Evolutionary conservation across 192 early-diverging fungal genomes (phyloP).

Genomic region (Endogone sp.): DNA sequence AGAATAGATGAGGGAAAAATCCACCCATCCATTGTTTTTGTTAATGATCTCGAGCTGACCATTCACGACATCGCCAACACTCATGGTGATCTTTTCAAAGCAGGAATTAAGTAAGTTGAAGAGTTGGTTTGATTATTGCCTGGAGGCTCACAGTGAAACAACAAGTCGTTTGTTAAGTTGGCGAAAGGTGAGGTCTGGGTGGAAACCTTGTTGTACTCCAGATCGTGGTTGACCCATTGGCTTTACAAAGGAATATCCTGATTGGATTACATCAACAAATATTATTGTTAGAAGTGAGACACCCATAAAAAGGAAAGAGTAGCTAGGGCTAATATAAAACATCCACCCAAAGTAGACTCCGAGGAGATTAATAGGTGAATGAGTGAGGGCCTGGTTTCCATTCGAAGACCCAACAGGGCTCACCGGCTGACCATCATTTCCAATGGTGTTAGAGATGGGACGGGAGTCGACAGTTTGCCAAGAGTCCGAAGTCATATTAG

Average conservation of each 20-base stretch:
- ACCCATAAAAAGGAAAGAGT: too few species aligned
- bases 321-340: too few species aligned
- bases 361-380: background rate
- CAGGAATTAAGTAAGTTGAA: background rate
- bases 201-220: slow-evolving; percentile 4
- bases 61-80: background rate
- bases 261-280: too few species aligned
- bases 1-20: slow-evolving; percentile 12
- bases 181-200: background rate
- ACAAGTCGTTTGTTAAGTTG: background rate
- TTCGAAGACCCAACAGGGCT: background rate
- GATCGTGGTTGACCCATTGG: background rate
- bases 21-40: background rate
- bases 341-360: slow-evolving; percentile 1
- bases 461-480: slow-evolving; percentile 7
- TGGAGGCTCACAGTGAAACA: background rate
- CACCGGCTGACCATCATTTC: background rate
- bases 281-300: too few species aligned
- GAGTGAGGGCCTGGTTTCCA: background rate
- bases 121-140: background rate
- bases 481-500: background rate
- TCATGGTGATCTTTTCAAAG: slow-evolving; percentile 1
- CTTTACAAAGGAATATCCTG: slow-evolving; percentile 6
- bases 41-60: slow-evolving; percentile 1
- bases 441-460: slow-evolving; percentile 4